Evolutionary conservation across 2,329 filamentous ascomycete genomes (phyloP).

Genomic region (Gnomoniopsis smithogilvyi): DNA sequence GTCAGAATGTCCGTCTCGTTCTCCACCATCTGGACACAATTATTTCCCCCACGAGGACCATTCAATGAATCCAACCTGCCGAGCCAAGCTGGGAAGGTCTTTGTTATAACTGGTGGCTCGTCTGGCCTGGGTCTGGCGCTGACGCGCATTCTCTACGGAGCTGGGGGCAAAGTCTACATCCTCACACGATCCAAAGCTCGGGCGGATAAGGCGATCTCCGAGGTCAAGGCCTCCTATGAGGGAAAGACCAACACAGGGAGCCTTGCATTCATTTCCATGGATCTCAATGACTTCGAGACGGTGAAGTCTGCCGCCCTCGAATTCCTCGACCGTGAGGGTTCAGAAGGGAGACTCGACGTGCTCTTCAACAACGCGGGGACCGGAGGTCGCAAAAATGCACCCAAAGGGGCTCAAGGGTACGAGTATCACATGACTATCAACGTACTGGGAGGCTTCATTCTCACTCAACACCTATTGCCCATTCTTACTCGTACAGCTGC

Average conservation of each 20-base stretch:
- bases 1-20: conserved; percentile 9
- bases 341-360: conserved; percentile 17
- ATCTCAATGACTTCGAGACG: conserved; percentile 19
- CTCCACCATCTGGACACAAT: conserved; percentile 18
- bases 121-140: conserved; percentile 42
- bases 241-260: conserved; percentile 5
- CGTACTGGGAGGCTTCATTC: conserved; percentile 18
- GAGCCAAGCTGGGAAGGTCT: conserved; percentile 20
- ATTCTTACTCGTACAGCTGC: neutral
- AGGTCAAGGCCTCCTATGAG: conserved; percentile 17
- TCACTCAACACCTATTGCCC: conserved; percentile 18
- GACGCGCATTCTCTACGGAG: conserved; percentile 44
- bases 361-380: conserved; percentile 25
- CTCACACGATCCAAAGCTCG: conserved; percentile 35
- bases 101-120: conserved; percentile 40
- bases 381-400: conserved; percentile 19
- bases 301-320: conserved; percentile 16
- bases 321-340: conserved; percentile 15
- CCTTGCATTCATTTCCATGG: conserved; percentile 20
- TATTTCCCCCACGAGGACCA: conserved; percentile 19
- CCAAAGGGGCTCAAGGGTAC: conserved; percentile 16
- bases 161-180: conserved; percentile 48
- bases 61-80: conserved; percentile 20
- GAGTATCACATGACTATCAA: conserved; percentile 24
- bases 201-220: conserved; percentile 19